Percentiles rank a stretch among this genome's conserved stretches.
These are phyloP conservation scores for Cadophora sp. DNA, from an alignment of 2,329 filamentous ascomycete species.

Conservation along the genomic window DNA sequence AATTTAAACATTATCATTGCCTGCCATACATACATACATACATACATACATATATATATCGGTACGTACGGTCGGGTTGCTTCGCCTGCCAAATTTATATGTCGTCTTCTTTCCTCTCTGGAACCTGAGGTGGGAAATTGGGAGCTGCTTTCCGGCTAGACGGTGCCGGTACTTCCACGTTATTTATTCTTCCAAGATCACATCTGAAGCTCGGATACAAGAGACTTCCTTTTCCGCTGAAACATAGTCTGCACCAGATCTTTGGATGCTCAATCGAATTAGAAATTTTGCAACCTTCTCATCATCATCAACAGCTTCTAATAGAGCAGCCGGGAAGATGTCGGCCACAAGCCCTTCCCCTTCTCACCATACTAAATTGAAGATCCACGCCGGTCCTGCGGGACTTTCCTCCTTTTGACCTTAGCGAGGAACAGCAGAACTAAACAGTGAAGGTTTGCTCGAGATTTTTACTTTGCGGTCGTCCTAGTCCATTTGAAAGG, in stretches of 20 bases:
- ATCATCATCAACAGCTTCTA: neutral
- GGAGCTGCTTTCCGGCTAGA: conserved; percentile 5
- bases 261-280: neutral
- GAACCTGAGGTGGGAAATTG: neutral
- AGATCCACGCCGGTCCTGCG: neutral
- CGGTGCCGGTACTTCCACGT: neutral
- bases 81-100: too few relatives aligned
- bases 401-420: neutral
- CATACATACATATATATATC: too few relatives aligned
- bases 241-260: neutral
- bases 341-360: neutral
- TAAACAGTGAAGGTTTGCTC: neutral
- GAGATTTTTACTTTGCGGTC: neutral
- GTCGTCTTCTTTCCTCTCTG: neutral
- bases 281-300: neutral
- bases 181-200: neutral
- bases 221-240: neutral
- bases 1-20: neutral
- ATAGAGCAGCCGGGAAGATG: neutral
- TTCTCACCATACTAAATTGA: neutral
- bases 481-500: neutral
- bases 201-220: neutral
- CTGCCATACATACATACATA: too few relatives aligned
- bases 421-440: neutral
- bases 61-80: too few relatives aligned